Conservation (phyloP, 2,329 filamentous ascomycete genomes). For the Tolypocladium guangdongense region DNA sequence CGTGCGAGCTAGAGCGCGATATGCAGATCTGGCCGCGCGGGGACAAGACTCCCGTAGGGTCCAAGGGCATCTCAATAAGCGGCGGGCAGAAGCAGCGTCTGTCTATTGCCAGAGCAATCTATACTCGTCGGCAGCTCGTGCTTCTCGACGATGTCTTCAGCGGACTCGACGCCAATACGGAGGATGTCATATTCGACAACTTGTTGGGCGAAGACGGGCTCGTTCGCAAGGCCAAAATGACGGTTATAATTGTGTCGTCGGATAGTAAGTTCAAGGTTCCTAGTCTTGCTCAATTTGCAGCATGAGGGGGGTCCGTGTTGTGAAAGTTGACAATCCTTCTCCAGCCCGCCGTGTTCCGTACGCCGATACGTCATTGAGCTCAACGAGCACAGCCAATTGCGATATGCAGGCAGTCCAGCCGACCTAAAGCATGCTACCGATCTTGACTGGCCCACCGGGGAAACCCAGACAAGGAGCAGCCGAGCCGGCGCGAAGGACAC, state of each 20-base stretch:
- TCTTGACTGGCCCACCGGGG: neutral
- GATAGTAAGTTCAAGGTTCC: slow-evolving; percentile 2
- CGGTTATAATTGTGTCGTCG: slow-evolving; percentile 4
- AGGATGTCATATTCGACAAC: slow-evolving; percentile 8
- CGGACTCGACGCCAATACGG: slow-evolving; percentile 13
- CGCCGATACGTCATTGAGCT: neutral
- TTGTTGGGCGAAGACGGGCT: slow-evolving; percentile 8
- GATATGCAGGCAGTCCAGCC: neutral
- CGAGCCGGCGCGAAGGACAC: neutral
- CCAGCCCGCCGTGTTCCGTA: neutral
- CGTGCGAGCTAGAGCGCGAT: slow-evolving; percentile 14
- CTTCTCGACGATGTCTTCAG: slow-evolving; percentile 18
- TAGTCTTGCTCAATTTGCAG: neutral
- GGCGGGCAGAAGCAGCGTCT: slow-evolving; percentile 20
- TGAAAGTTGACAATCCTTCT: neutral
- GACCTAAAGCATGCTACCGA: neutral
- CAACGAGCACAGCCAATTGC: neutral
- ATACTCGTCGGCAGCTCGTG: slow-evolving; percentile 9
- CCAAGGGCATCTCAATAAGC: slow-evolving; percentile 19
- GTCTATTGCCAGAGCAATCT: slow-evolving; percentile 14
- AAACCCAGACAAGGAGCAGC: neutral
- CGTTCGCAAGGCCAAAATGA: slow-evolving; percentile 6
- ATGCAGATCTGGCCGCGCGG: slow-evolving; percentile 13
- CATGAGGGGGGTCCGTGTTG: neutral
- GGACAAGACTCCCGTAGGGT: slow-evolving; percentile 18